Percentiles rank a stretch among this genome's conserved stretches.
Conservation (phyloP, 1,284 basidiomycete species). For the Naganishia albida region DNA sequence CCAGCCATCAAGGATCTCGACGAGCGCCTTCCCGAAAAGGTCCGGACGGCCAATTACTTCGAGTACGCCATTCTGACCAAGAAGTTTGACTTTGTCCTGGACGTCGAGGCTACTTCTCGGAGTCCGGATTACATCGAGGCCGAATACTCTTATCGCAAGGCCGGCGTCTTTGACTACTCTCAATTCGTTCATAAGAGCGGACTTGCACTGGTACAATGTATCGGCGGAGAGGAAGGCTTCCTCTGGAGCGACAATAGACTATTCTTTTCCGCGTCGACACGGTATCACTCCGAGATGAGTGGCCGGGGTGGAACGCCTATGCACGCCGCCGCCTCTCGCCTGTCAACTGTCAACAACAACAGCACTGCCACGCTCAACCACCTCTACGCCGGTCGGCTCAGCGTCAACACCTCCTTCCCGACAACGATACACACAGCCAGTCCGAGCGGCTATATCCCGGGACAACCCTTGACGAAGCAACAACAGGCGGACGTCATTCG, state of each 20-base stretch:
- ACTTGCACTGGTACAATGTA: conserved; percentile 79
- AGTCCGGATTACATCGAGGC: conserved; percentile 79
- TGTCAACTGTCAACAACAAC: conserved; percentile 16
- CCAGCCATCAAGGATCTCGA: conserved; percentile 71
- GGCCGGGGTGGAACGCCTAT: conserved; percentile 12
- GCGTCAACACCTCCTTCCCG: conserved; percentile 25
- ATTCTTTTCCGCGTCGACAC: conserved; percentile 48
- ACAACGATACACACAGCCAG: conserved; percentile 16
- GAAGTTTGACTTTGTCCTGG: conserved; percentile 76
- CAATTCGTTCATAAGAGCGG: conserved; percentile 88
- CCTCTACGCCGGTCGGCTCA: conserved; percentile 3
- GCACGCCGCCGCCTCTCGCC: conserved; percentile 12
- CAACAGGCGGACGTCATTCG: conserved; percentile 54
- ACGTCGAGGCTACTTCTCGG: conserved; percentile 74
- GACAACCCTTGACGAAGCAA: conserved; percentile 37
- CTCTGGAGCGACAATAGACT: conserved; percentile 84
- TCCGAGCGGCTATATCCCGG: conserved; percentile 13
- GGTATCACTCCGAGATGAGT: conserved; percentile 26
- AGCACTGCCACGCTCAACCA: conserved; percentile 19
- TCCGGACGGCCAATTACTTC: conserved; percentile 67
- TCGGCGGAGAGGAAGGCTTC: conserved; percentile 76
- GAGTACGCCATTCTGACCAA: conserved; percentile 74
- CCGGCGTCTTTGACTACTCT: conserved; percentile 69
- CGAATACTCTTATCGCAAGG: conserved; percentile 81
- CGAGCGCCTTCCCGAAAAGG: conserved; percentile 60